Evolutionary conservation across 805 yeast genomes (phyloP), one percentile per base, ranked within the genome.

Genomic region (Starmera caribaea): DNA sequence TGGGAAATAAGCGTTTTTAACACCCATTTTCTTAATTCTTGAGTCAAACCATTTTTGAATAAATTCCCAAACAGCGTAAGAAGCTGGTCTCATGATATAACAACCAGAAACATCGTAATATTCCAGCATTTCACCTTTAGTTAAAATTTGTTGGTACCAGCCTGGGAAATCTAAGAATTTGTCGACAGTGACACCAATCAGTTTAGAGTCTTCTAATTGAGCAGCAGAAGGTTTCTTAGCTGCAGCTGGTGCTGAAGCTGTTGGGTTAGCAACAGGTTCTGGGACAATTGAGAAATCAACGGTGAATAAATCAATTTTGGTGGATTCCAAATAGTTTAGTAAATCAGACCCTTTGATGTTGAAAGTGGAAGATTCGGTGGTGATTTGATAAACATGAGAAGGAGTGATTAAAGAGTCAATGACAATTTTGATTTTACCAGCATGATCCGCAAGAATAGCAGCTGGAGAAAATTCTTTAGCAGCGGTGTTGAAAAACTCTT

Each of bases 91-190:
- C 73, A 92, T 70, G 55, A 92, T 92, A 65, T 92, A 92, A 71
- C 99, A 92, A 53, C 99, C 99, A 38, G 97, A 88, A 38, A 92
- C 97, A 59, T 94, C 98, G 59, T 92, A 92, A 71, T 92, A 92
- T 62, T 94, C 98, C 55, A 92, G 74, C 96, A 94, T 86, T 65
- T 92, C 99, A 65, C 96, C 95, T 68, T 92, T 92, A 55, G 94
- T 84, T 49, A 89, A 74, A 43, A 94, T 81, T 70, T 92, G 98
- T 54, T 89, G 89, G 69, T 92, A 92, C 99, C 99, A 92, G 39
- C 88, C 79, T 45, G 98, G 79, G 71, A 92, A 92, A 61, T 92
- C 98, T 54, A 77, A 71, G 46, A 79, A 76, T 67, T 92, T 92
- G 64, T 87, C 95, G 38, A 84, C 95, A 35, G 97, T 92, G 61